These are phyloP conservation scores for Coemansia sp. DNA, from an alignment of 192 early-diverging fungal genomes.

Conservation along the genomic window DNA sequence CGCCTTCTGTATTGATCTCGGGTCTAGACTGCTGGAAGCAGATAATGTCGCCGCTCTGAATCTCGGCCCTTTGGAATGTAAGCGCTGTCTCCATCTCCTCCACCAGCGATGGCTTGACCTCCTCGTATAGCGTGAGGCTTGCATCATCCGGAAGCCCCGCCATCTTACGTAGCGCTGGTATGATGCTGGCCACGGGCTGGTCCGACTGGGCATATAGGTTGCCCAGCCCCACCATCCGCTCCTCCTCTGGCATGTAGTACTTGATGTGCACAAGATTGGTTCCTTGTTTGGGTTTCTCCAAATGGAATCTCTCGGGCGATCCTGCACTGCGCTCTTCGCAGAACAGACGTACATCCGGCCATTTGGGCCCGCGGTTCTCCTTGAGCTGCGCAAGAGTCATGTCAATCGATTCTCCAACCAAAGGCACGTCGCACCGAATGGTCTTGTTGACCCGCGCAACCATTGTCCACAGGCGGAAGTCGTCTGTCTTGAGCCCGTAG, in stretches of 20 bases:
- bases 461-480: constrained; percentile 82
- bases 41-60: constrained; percentile 94
- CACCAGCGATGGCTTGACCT: constrained; percentile 93
- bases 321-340: constrained; percentile 34
- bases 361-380: constrained; percentile 31
- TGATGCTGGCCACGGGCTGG: constrained; percentile 61
- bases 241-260: constrained; percentile 68
- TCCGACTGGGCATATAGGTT: constrained; percentile 55
- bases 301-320: constrained; percentile 20
- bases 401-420: constrained; percentile 16
- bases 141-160: constrained; percentile 60
- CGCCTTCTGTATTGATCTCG: background rate
- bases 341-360: constrained; percentile 55
- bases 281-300: constrained; percentile 3
- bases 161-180: constrained; percentile 58
- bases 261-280: constrained; percentile 79
- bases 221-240: constrained; percentile 62
- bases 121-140: constrained; percentile 70
- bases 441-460: constrained; percentile 91
- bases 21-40: constrained; percentile 61
- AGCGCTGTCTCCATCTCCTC: constrained; percentile 65
- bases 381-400: constrained; percentile 42
- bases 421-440: constrained; percentile 74
- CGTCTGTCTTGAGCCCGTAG: constrained; percentile 49
- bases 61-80: constrained; percentile 74